Conservation (phyloP, 805 yeast genomes). For the Candida chauliodis region DNA sequence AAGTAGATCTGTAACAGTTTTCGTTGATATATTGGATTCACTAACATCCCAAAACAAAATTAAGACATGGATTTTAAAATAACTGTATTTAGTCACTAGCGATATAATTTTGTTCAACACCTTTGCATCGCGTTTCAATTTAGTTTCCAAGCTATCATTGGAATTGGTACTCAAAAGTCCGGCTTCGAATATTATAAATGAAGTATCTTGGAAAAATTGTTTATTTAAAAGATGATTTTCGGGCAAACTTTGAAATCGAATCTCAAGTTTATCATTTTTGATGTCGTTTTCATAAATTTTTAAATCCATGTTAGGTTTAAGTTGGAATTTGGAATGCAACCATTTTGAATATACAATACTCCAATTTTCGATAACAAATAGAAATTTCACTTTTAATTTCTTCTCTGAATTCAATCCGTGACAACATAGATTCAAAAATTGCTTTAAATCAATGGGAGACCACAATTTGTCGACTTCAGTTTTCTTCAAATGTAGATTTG, state of each 20-base stretch:
- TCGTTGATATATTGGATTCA: slow-evolving; percentile 14
- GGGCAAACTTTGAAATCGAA: slow-evolving; percentile 43
- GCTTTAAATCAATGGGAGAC: slow-evolving; percentile 43
- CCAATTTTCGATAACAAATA: slow-evolving; percentile 51
- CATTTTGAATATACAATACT: slow-evolving; percentile 42
- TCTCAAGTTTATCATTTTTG: slow-evolving; percentile 19
- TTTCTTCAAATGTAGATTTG: slow-evolving; percentile 11
- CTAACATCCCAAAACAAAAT: slow-evolving; percentile 41
- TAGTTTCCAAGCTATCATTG: slow-evolving; percentile 20
- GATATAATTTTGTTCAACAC: slow-evolving; percentile 33
- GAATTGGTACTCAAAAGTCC: slow-evolving; percentile 32
- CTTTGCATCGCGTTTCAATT: slow-evolving; percentile 34
- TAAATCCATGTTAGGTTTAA: slow-evolving; percentile 28
- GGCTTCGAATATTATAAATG: slow-evolving; percentile 49
- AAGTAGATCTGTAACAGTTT: slow-evolving; percentile 16
- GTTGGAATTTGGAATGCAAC: slow-evolving; percentile 43
- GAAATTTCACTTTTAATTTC: slow-evolving; percentile 25
- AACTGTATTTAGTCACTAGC: slow-evolving; percentile 31
- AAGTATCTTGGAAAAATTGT: slow-evolving; percentile 35
- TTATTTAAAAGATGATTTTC: slow-evolving; percentile 29
- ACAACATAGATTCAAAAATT: slow-evolving; percentile 28
- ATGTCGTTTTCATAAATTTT: slow-evolving; percentile 24
- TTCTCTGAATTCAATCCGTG: slow-evolving; percentile 22
- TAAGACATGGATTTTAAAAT: slow-evolving; percentile 37
- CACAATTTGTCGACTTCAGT: slow-evolving; percentile 39